Conservation (phyloP, 805 yeast species). For the Nadsonia fulvescens region DNA sequence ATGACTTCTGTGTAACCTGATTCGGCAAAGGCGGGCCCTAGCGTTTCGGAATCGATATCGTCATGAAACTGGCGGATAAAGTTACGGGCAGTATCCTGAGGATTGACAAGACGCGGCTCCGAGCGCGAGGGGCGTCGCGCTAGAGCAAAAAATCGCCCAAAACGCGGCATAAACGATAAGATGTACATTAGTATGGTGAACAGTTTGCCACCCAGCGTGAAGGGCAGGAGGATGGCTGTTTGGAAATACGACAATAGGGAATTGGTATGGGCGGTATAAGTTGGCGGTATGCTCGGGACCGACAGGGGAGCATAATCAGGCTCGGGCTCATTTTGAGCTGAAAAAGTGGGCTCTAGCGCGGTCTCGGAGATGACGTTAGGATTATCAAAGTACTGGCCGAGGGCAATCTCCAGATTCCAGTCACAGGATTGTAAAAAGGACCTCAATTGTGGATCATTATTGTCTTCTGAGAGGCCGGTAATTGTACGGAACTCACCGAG, state of each 20-base stretch:
- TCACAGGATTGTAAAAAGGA: slow-evolving; percentile 17
- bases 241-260: slow-evolving; percentile 16
- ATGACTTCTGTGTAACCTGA: slow-evolving; percentile 74
- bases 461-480: no score
- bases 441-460: no score
- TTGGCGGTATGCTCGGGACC: slow-evolving; percentile 1
- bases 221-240: slow-evolving; percentile 18
- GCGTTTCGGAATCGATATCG: slow-evolving; percentile 11
- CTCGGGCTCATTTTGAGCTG: slow-evolving; percentile 8
- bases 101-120: slow-evolving; percentile 25
- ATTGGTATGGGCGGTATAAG: slow-evolving; percentile 6
- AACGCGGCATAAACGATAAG: slow-evolving; percentile 22
- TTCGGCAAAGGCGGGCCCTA: slow-evolving; percentile 28
- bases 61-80: slow-evolving; percentile 38
- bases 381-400: slow-evolving; percentile 9
- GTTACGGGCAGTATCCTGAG: slow-evolving; percentile 33
- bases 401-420: slow-evolving; percentile 24
- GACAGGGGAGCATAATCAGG: slow-evolving; percentile 5
- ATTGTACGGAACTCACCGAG: no score
- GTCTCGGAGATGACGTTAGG: no score
- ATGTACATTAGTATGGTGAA: slow-evolving; percentile 15
- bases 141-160: slow-evolving; percentile 22
- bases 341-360: no score
- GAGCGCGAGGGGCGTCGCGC: slow-evolving; percentile 21
- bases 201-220: slow-evolving; percentile 15